Percentiles rank a stretch among this genome's conserved stretches.
These are phyloP conservation scores for Clonostachys sp. DNA, from an alignment of 2,329 filamentous ascomycete genomes.

Conservation along the genomic window DNA sequence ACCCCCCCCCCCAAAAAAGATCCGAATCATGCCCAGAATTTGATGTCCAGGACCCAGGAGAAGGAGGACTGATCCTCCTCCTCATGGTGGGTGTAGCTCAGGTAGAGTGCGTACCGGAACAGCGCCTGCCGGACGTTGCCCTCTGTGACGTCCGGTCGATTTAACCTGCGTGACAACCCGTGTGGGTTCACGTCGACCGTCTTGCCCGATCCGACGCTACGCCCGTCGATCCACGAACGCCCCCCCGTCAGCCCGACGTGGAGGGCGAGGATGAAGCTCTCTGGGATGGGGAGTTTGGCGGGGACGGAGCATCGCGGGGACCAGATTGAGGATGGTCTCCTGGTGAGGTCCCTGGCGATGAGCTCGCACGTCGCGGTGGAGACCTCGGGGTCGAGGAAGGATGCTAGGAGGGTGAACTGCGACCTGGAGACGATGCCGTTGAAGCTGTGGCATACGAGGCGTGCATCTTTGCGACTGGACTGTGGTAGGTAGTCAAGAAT, in stretches of 20 bases:
- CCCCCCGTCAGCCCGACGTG: slow-evolving; percentile 12
- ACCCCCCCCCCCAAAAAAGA: slow-evolving; percentile 1
- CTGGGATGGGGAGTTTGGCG: slow-evolving; percentile 15
- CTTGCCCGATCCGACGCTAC: background rate
- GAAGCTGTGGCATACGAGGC: slow-evolving; percentile 23
- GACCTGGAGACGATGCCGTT: slow-evolving; percentile 18
- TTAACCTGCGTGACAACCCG: slow-evolving; percentile 1
- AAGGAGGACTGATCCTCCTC: slow-evolving; percentile 13
- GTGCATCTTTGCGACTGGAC: slow-evolving; percentile 12
- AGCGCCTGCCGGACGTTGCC: slow-evolving; percentile 14
- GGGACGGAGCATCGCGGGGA: slow-evolving; percentile 27
- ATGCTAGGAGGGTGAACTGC: slow-evolving; percentile 17
- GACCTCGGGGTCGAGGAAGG: slow-evolving; percentile 18
- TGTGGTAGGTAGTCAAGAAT: slow-evolving; percentile 17
- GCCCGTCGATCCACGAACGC: background rate
- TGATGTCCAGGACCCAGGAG: no score
- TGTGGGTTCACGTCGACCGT: background rate
- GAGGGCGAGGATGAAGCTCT: slow-evolving; percentile 23
- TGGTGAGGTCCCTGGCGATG: slow-evolving; percentile 12
- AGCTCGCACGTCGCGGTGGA: slow-evolving; percentile 13
- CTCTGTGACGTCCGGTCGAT: slow-evolving; percentile 14
- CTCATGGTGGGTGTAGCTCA: slow-evolving; percentile 20
- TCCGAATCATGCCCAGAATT: slow-evolving; percentile 17
- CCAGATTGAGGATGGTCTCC: slow-evolving; percentile 20
- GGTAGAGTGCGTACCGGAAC: slow-evolving; percentile 26